Conservation (phyloP, 306 rosid species). For the Pterocarpus macrocarpus region DNA sequence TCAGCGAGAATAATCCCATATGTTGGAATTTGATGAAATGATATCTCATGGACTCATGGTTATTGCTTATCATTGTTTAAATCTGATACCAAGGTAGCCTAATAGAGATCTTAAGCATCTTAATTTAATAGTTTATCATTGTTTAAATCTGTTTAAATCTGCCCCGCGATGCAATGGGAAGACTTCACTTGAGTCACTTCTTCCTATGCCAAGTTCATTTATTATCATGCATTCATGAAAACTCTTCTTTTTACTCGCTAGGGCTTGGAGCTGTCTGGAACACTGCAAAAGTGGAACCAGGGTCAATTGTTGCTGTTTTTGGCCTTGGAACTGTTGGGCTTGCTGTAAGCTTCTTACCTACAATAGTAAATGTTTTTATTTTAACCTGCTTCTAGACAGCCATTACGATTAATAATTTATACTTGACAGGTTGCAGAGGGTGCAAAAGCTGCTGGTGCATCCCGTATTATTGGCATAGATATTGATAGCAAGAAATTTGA, state of each 20-base stretch:
- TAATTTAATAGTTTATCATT: constrained; percentile 23
- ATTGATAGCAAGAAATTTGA: constrained; percentile 83
- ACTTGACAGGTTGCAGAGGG: constrained; percentile 89
- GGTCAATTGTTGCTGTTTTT: constrained; percentile 87
- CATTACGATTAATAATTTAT: constrained; percentile 35
- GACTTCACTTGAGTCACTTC: constrained; percentile 4
- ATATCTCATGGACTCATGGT: constrained; percentile 9
- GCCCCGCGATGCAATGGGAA: not conserved
- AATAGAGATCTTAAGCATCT: not conserved
- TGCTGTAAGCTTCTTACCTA: constrained; percentile 69
- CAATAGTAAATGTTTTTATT: constrained; percentile 8
- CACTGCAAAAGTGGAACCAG: constrained; percentile 94
- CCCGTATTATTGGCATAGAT: constrained; percentile 86
- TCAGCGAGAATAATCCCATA: not conserved
- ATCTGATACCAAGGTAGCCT: constrained; percentile 11
- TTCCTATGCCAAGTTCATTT: not conserved
- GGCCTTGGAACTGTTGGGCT: constrained; percentile 98
- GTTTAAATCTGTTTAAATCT: too few species aligned
- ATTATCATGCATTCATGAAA: not conserved
- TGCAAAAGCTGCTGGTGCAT: constrained; percentile 94
- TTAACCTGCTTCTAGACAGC: constrained; percentile 40
- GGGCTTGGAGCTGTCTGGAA: constrained; percentile 99
- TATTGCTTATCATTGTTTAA: constrained; percentile 7
- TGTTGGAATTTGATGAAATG: constrained; percentile 33
- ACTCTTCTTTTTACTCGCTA: constrained; percentile 34